Percentiles rank a stretch among this genome's conserved stretches.
Conservation (phyloP, 306 rosid species). For the Lagenaria siceraria region DNA sequence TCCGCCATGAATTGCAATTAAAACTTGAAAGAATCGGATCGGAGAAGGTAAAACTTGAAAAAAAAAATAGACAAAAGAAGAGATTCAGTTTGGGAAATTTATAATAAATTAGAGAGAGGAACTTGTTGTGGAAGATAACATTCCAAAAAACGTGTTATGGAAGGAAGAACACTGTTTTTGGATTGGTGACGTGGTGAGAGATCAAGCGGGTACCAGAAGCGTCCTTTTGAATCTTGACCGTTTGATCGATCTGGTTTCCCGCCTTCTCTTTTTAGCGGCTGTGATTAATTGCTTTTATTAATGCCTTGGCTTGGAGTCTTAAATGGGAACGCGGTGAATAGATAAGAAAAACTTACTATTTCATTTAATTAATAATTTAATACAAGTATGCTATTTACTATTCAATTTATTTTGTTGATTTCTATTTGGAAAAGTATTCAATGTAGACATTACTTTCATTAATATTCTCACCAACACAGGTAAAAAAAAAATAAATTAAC, state of each 20-base stretch:
- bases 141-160: not conserved
- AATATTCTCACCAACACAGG: not conserved
- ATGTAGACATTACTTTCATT: not conserved
- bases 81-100: not conserved
- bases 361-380: not conserved
- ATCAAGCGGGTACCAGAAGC: not conserved
- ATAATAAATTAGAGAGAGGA: not conserved
- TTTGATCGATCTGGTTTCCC: not conserved
- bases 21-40: not conserved
- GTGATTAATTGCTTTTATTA: not conserved
- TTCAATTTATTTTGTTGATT: not conserved
- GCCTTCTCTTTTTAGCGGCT: not conserved
- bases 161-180: not conserved
- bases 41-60: not conserved
- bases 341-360: not conserved
- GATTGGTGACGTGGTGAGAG: not conserved
- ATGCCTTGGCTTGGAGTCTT: not conserved
- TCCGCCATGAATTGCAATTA: not conserved
- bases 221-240: not conserved
- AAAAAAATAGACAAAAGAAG: not conserved
- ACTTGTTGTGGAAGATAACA: conserved; percentile 13
- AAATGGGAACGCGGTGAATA: not conserved
- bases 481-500: too few species aligned
- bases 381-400: not conserved
- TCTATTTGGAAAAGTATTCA: not conserved